Evolutionary conservation across 2,329 filamentous ascomycete genomes (phyloP).

Genomic region (Fusarium sacchari): DNA sequence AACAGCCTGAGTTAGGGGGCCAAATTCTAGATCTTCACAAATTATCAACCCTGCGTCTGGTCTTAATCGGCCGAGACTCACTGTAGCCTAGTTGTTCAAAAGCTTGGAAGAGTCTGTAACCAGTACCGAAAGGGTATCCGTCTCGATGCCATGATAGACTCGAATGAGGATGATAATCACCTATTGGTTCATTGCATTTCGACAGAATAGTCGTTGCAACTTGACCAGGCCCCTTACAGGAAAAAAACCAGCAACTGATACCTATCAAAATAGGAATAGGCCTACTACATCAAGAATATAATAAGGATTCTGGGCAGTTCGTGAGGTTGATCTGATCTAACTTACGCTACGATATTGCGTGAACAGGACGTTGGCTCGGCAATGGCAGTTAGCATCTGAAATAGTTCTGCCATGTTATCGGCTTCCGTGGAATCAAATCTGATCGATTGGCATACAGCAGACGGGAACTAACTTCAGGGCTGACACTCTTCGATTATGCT

Average conservation of each 20-base stretch:
- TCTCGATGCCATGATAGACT: too few relatives aligned
- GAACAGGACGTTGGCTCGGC: accelerated
- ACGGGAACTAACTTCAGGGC: accelerated
- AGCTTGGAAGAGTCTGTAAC: neutral
- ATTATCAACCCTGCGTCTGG: neutral
- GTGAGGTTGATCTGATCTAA: too few relatives aligned
- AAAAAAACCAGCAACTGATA: accelerated
- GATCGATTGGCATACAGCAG: neutral
- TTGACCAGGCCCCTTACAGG: too few relatives aligned
- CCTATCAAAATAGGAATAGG: neutral
- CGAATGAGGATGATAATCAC: neutral
- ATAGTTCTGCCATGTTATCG: neutral
- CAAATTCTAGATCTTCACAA: neutral
- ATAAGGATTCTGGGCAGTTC: too few relatives aligned
- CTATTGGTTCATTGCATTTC: accelerated
- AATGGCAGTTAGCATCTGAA: neutral
- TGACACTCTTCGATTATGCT: accelerated
- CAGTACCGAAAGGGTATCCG: too few relatives aligned
- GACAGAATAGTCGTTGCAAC: neutral
- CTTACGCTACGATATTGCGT: neutral
- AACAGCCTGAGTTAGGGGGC: accelerated
- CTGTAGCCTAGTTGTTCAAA: neutral
- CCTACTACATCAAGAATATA: accelerated
- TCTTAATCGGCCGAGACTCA: neutral
- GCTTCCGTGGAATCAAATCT: neutral